A percentile compares a stretch with the other conserved stretches of the same genome.
These are phyloP conservation scores for Pogostemon cablin DNA, from an alignment of 257 asterid species.

Conservation along the genomic window DNA sequence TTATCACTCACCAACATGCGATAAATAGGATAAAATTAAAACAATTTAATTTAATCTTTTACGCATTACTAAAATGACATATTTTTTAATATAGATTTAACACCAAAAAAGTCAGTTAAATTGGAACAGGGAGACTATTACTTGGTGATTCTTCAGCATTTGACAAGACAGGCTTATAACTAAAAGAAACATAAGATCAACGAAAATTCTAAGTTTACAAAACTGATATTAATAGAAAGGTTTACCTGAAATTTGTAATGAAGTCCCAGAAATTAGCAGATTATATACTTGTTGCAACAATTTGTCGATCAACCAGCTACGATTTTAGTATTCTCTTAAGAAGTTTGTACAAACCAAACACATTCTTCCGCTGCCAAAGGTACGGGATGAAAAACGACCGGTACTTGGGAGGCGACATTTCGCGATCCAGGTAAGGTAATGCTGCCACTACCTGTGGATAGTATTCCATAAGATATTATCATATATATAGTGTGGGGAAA, in stretches of 20 bases:
- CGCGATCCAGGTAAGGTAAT: slow-evolving; percentile 85
- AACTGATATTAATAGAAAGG: slow-evolving; percentile 24
- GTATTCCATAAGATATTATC: slow-evolving; percentile 22
- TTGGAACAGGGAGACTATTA: too few species aligned
- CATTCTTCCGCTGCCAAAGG: slow-evolving; percentile 84
- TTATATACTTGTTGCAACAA: slow-evolving; percentile 7
- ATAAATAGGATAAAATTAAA: too few species aligned
- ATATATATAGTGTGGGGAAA: neutral
- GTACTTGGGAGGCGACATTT: slow-evolving; percentile 83
- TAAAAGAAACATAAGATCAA: neutral
- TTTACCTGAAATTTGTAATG: neutral
- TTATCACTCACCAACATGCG: too few species aligned
- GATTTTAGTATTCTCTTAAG: slow-evolving; percentile 69
- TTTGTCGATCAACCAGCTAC: slow-evolving; percentile 24
- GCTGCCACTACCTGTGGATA: slow-evolving; percentile 77
- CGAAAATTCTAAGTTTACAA: slow-evolving; percentile 31
- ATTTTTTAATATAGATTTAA: too few species aligned
- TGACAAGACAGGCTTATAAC: too few species aligned
- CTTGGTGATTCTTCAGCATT: too few species aligned
- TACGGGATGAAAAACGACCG: slow-evolving; percentile 89
- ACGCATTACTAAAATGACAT: too few species aligned
- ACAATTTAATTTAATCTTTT: too few species aligned
- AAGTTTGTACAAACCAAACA: slow-evolving; percentile 87
- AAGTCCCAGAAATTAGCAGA: slow-evolving; percentile 21
- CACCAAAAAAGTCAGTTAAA: too few species aligned